phyloP scores from a whole-genome alignment of 306 rosid genomes.

The Prunus campanulata region DNA sequence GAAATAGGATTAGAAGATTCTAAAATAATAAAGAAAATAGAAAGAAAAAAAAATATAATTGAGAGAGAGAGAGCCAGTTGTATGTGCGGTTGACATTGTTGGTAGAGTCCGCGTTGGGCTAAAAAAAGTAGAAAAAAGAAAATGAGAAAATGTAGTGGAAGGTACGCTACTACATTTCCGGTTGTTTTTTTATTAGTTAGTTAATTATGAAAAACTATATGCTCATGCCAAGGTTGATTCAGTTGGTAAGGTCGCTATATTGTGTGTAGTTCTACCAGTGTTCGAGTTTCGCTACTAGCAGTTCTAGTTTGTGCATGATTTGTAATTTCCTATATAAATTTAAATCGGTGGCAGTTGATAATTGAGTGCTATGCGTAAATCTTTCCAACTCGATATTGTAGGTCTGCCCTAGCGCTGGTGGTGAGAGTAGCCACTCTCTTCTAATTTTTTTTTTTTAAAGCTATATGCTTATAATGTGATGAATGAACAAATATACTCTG shows the following conservation, averaged over 20 bases:
- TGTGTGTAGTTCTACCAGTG: fast-evolving
- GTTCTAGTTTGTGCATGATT: fast-evolving
- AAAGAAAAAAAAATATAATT: no score
- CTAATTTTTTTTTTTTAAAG: neutral
- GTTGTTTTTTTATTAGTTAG: neutral
- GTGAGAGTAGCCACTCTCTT: no score
- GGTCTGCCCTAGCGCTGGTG: fast-evolving
- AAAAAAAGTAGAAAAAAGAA: neutral
- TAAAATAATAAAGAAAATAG: neutral
- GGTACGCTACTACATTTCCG: slow-evolving; percentile 16
- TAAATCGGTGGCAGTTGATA: fast-evolving
- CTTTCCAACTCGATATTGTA: fast-evolving
- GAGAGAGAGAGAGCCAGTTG: slow-evolving; percentile 13
- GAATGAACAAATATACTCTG: neutral
- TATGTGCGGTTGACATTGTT: slow-evolving; percentile 19
- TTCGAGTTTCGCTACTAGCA: fast-evolving
- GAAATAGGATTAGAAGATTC: slow-evolving; percentile 10
- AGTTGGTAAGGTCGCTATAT: fast-evolving
- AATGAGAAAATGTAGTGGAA: slow-evolving; percentile 22
- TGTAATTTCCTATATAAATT: no score
- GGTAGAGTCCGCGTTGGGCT: slow-evolving; percentile 26
- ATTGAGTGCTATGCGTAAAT: fast-evolving
- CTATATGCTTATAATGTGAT: neutral
- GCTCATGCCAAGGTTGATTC: no score
- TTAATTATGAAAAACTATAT: neutral